Evolutionary conservation across 768 basidiomycete species (phyloP).

Genomic region (Boletus tomentosulus): DNA sequence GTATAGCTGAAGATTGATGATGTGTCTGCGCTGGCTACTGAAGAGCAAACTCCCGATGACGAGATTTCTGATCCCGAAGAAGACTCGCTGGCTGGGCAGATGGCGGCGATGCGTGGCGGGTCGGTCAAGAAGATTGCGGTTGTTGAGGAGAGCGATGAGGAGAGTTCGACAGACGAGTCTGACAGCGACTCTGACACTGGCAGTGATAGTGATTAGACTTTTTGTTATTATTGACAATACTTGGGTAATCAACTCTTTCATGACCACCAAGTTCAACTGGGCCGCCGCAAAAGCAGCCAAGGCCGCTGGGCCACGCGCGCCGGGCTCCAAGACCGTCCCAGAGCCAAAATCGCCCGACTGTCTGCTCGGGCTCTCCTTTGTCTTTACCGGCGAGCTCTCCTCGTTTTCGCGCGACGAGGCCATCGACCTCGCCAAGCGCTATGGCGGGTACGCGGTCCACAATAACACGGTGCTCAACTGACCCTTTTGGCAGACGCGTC

Average conservation of each 20-base stretch:
- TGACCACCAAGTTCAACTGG: slow-evolving; percentile 37
- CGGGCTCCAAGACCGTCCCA: slow-evolving; percentile 58
- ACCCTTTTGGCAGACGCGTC: slow-evolving; percentile 58
- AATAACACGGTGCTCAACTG: neutral
- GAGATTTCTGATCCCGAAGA: slow-evolving; percentile 99
- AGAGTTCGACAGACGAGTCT: slow-evolving; percentile 31
- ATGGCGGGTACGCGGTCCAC: slow-evolving; percentile 69
- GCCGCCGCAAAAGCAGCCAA: slow-evolving; percentile 56
- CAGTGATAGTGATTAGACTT: slow-evolving; percentile 24
- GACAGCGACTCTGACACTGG: slow-evolving; percentile 22
- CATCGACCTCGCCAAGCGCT: slow-evolving; percentile 84
- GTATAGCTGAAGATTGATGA: slow-evolving; percentile 82
- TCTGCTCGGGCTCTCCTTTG: slow-evolving; percentile 82
- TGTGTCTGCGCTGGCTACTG: slow-evolving; percentile 48
- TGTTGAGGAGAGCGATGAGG: slow-evolving; percentile 36
- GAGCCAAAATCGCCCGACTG: slow-evolving; percentile 76
- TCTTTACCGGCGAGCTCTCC: slow-evolving; percentile 91
- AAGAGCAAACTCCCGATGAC: slow-evolving; percentile 69
- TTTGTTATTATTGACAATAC: neutral
- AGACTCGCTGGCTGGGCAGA: slow-evolving; percentile 93
- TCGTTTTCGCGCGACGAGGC: slow-evolving; percentile 88
- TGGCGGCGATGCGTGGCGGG: slow-evolving; percentile 93
- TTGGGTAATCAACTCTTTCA: neutral
- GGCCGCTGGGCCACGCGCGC: slow-evolving; percentile 51
- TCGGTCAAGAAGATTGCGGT: slow-evolving; percentile 62